phyloP scores from a whole-genome alignment of 495 filamentous ascomycete species.

The Penicillium tannophilum region DNA sequence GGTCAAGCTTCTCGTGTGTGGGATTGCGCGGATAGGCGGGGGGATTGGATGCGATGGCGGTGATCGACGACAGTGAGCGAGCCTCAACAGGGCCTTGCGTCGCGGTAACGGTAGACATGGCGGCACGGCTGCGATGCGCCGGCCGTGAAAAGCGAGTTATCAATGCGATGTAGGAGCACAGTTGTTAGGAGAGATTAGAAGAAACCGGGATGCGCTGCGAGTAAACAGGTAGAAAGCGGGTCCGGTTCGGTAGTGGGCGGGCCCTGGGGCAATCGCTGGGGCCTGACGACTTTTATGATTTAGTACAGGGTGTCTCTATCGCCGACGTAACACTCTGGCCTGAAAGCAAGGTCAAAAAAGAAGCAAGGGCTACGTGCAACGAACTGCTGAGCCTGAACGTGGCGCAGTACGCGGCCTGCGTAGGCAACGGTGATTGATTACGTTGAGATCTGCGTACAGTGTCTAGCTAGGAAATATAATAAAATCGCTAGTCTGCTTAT shows the following conservation, averaged over 20 bases:
- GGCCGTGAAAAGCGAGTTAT: slow-evolving; percentile 20
- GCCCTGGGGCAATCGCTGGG: slow-evolving; percentile 8
- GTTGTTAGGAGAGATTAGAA: neutral
- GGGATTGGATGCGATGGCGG: slow-evolving; percentile 80
- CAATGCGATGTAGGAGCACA: slow-evolving; percentile 2
- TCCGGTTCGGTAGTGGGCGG: slow-evolving; percentile 7
- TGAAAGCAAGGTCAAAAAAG: slow-evolving; percentile 6
- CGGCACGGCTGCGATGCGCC: slow-evolving; percentile 31
- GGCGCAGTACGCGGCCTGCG: slow-evolving; percentile 28
- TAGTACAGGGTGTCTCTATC: neutral
- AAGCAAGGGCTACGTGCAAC: slow-evolving; percentile 21
- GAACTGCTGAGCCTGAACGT: slow-evolving; percentile 13
- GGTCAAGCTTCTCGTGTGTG: slow-evolving; percentile 62
- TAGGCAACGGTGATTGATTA: slow-evolving; percentile 16
- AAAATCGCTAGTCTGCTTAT: neutral
- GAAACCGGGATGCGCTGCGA: neutral
- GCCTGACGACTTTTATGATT: slow-evolving; percentile 7
- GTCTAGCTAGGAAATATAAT: neutral
- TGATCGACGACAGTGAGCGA: slow-evolving; percentile 77
- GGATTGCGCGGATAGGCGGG: slow-evolving; percentile 78
- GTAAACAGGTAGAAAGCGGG: slow-evolving; percentile 10
- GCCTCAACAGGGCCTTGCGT: slow-evolving; percentile 66
- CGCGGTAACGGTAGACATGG: slow-evolving; percentile 22
- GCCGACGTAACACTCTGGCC: slow-evolving; percentile 12
- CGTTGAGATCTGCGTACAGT: slow-evolving; percentile 13